Evolutionary conservation across 495 filamentous ascomycete species (phyloP), one percentile per base, ranked within the genome.

Genomic region (Aspergillus mulundensis): DNA sequence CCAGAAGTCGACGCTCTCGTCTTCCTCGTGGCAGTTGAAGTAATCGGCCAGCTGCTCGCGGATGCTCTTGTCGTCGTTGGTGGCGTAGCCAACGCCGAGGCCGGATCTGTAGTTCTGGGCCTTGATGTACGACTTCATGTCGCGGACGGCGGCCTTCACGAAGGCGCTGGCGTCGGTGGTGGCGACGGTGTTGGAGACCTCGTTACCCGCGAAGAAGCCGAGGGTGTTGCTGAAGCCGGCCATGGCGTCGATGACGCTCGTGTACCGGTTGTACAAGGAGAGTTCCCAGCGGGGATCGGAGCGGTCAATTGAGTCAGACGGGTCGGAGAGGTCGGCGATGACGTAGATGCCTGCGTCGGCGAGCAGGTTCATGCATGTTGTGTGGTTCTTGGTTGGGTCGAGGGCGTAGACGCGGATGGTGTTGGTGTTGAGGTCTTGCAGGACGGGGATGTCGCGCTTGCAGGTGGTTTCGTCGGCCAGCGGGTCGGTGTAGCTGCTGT

Each of bases 121-220:
- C 66, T 85, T 85, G 75, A 98, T 96, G 71, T 97, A 95, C 28
- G 82, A 79, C 81, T 98, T 98, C 77, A 83, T 89, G 69, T 97
- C 93, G 61, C 92, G 91, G 25, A 96, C 90, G 34, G 94, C 92
- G 54, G 94, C 94, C 81, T 97, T 97, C 66, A 96, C 93, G 65
- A 87, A 97, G 47, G 93, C 90, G 49, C 87, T 90, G 34, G 92
- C 91, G 58, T 77, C 77, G 23, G 93, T 97, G 71, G 92, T 96
- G 66, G 79, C 85, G 38, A 78, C 71, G 56, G 82, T 80, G 77
- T 97, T 97, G 61, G 90, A 88, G 54, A 97, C 92, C 71, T 98
- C 94, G 69, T 98, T 97, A 49, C 94, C 94, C 23, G 92, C 89
- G 70, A 97, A 97, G 83, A 97, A 98, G 57, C 94, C 94, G 48